Evolutionary conservation across 148 eudicot genomes (phyloP), one percentile per base, ranked within the genome.

Genomic region (Limonium bicolor): DNA sequence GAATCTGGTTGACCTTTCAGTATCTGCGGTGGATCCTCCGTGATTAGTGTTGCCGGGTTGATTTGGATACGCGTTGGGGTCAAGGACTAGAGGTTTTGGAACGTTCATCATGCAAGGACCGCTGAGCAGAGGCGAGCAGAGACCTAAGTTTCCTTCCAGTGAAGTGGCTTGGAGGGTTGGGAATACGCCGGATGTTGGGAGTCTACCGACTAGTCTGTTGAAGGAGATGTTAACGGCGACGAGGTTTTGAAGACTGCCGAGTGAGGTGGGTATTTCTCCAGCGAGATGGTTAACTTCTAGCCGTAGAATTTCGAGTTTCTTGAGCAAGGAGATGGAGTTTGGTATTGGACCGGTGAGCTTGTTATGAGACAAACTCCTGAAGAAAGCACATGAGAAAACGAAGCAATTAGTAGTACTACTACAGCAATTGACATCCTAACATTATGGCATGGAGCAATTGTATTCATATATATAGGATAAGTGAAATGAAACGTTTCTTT

Each of bases 181-280:
- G 34, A 92, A 92, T 50, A 81, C 70, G 24, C 82, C 71, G 0
- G 71, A 72, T 15, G 50, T 27, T 11, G 99, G 99, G 40, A 92
- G 75, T 55, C 83, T 64, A 2, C 99, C 99, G 5, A 61, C 67
- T 61, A 92, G 94, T 57, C 62, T 65, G 61, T 92, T 92, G 53
- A 80, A 65, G 6, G 99, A 92, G 14, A 92, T 59, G 27, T 92
- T 92, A 0, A 71, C 94, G 4, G 82, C 81, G 0, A 92, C 64
- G 32, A 92, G 82, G 44, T 71, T 70, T 55, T 78, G 74, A 42
- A 92, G 53, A 24, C 18, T 60, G 5, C 80, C 80, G 2, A 92
- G 86, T 28, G 75, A 81, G 34, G 57, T 72, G 1, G 99, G 99
- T 62, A 92, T 78, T 67, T 92, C 99, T 34, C 95, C 99, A 28